Evolutionary conservation across 441 rosid genomes (phyloP), one percentile per base, ranked within the genome.

Genomic region (Isatis lusitanica): DNA sequence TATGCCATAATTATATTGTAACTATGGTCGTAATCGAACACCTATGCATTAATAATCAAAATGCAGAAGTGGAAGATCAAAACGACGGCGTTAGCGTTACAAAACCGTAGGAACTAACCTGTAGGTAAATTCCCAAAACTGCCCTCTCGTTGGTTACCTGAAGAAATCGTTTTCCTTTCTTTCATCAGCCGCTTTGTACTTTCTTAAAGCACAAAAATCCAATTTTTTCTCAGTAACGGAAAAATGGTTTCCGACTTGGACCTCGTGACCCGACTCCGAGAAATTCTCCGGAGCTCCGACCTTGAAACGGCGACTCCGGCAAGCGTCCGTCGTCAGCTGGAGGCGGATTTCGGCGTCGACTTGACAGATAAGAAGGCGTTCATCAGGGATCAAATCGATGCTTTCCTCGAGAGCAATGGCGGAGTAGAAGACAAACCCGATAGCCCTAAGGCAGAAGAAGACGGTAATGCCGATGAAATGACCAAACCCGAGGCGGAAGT

Each of bases 171-270:
- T 62, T 61, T 68, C 17, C 44, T 15, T 16, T 35, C 68, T 39
- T 67, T 51, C 64, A 62, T 44, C 70, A 68, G 79, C 74, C 74
- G 79, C 65, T 68, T 44, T 51, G 65, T 62, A 26, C 2, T 44
- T 58, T 8, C 0, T 17, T 0, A 33, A 24, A 12, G n/a, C 28
- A 26, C 2, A n/a, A 66, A 31, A 42, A 12, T 26, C 3, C 21
- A 2, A n/a, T 15, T n/a, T 16, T 18, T 6, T 38, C 44, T 62
- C 50, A 28, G 42, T 52, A 69, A 76, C 81, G 60, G 75, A 66
- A 60, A 66, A 67, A 86, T 90, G 96, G 87, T 85, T 7, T 81
- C 89, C 46, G 96, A 92, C 63, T 67, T 83, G 52, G 96, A 88
- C 68, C 82, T 90, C 36, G 85, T 76, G 77, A 68, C 74, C 73